Base-by-base conservation (phyloP, 2,329 filamentous ascomycete genomes). In the Trichoderma afroharzianum region DNA sequence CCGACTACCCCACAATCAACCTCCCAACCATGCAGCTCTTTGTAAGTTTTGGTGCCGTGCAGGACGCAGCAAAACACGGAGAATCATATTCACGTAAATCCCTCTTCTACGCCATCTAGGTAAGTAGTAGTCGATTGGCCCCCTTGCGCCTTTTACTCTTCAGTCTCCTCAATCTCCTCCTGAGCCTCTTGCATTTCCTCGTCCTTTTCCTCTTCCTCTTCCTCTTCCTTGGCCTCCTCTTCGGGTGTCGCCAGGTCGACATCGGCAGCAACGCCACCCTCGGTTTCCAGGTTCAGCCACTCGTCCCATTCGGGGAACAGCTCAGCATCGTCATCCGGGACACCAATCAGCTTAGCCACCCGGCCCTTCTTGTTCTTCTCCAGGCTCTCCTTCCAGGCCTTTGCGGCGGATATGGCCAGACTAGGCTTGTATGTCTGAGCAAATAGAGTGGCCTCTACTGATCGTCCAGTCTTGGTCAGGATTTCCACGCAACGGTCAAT, bases 301-400 rank as follows among this genome's bases (percentile, higher is more conserved):
- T 96, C 92, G 5, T 97, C 93, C 96, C 96, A 99, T 78, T 98
- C 94, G 0, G 95, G 95, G 83, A 99, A 99, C 76, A 99, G 87
- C 3, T 97, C 95, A 53, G 92, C 92, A 72, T 94, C 93, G 76
- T 93, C 91, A 0, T 90, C 92, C 0, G 96, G 96, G 0, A 93
- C 87, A 73, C 93, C 95, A 68, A 99, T 88, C 64, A 94, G 86
- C 83, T 95, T 92, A 12, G 92, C 90, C 4, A 98, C 92, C 75
- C 96, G 93, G 12, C 87, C 88, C 85, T 97, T 97, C 80, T 95
- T 95, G 68, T 86, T 87, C 83, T 93, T 93, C 80, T 98, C 95
- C 63, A 99, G 82, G 36, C 85, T 88, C 73, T 90, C 87, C 83
- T 97, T 98, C 96, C 95, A 99, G 73, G 88, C 83, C 72, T 86